A percentile compares a stretch with the other conserved stretches of the same genome.
Conservation (phyloP, 1,139 yeast species). For the Yarrowia galli region DNA sequence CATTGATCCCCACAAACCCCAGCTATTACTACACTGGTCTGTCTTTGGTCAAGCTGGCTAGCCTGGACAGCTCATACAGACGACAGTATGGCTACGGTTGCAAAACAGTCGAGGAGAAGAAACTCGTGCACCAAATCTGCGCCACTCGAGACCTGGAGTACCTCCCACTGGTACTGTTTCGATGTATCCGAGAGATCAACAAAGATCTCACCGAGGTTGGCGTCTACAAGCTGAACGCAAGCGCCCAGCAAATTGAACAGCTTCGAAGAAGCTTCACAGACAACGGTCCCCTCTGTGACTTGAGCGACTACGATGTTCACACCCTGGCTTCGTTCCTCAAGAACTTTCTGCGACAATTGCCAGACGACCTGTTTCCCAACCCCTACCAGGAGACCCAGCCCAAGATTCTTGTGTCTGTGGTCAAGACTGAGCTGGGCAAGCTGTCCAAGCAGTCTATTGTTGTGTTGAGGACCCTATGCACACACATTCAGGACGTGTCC, state of each 20-base stretch:
- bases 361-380: conserved; percentile 25
- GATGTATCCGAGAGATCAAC: conserved; percentile 20
- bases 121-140: background rate
- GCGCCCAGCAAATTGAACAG: conserved; percentile 6
- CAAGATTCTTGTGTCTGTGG: conserved; percentile 27
- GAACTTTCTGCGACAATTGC: conserved; percentile 19
- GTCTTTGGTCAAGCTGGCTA: conserved; percentile 5
- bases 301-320: conserved; percentile 14
- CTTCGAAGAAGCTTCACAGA: conserved; percentile 11
- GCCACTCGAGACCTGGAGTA: conserved; percentile 35
- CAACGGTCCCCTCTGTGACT: conserved; percentile 15
- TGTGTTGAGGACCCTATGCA: conserved; percentile 12
- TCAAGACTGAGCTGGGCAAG: conserved; percentile 5
- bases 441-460: conserved; percentile 37
- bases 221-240: conserved; percentile 9
- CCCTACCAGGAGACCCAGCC: conserved; percentile 7
- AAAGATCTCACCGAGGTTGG: conserved; percentile 20
- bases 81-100: conserved; percentile 23
- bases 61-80: conserved; percentile 23
- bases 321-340: conserved; percentile 17
- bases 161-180: conserved; percentile 19
- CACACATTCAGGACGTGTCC: conserved; percentile 32
- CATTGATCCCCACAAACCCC: background rate
- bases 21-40: conserved; percentile 7
- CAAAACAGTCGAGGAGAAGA: conserved; percentile 3